A percentile compares a stretch with the other conserved stretches of the same genome.
Evolutionary conservation across 345 rosid species (phyloP).

Genomic region (Gossypium turneri): DNA sequence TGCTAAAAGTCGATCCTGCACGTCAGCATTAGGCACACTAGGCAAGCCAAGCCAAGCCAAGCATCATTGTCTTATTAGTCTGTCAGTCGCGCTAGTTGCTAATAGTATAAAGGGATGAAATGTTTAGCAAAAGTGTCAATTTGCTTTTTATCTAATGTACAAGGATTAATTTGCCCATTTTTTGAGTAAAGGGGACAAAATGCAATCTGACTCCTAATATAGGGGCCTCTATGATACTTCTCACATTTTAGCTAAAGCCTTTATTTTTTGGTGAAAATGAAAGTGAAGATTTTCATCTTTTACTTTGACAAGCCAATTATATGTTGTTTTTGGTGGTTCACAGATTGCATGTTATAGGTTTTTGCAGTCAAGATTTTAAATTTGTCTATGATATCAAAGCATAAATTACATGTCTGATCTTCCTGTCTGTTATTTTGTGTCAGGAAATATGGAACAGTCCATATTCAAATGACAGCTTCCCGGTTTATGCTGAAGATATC

Average conservation of each 20-base stretch:
- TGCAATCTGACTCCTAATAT: no score
- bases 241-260: not conserved
- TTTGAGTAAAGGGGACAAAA: no score
- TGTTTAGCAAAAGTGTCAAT: no score
- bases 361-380: not conserved
- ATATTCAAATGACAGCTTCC: constrained; percentile 85
- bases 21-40: no score
- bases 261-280: not conserved
- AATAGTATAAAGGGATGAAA: no score
- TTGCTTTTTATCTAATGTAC: no score
- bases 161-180: no score
- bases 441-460: constrained; percentile 98
- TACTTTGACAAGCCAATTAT: not conserved
- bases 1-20: no score
- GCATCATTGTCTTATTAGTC: no score
- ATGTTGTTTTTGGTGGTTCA: not conserved
- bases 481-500: constrained; percentile 83
- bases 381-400: not conserved
- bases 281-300: not conserved
- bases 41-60: no score
- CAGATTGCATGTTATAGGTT: not conserved
- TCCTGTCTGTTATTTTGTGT: constrained; percentile 11
- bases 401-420: not conserved
- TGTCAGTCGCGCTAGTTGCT: no score
- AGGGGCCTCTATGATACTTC: no score